A percentile compares a stretch with the other conserved stretches of the same genome.
These are phyloP conservation scores for Jamesozyma hellenica DNA, from an alignment of 805 yeast genomes.

Conservation along the genomic window DNA sequence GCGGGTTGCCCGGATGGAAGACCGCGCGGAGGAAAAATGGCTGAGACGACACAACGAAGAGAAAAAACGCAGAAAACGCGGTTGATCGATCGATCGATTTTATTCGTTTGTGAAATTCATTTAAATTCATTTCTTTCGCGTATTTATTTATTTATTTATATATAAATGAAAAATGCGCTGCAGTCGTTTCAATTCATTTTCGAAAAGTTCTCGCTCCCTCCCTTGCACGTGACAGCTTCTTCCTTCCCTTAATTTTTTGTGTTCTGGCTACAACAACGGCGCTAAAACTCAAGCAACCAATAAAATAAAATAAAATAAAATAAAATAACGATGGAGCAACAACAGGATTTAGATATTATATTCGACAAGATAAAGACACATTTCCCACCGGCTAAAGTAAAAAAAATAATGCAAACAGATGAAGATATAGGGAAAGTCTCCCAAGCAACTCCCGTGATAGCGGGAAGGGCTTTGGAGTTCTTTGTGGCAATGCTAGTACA, in stretches of 20 bases:
- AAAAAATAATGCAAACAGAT: conserved; percentile 94
- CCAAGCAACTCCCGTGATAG: conserved; percentile 96
- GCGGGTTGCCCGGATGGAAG: conserved; percentile 65
- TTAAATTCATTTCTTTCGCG: too few relatives aligned
- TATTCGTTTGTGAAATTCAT: too few relatives aligned
- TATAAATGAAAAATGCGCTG: too few relatives aligned
- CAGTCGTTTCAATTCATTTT: too few relatives aligned
- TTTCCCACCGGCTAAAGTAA: conserved; percentile 87
- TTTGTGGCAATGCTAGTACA: conserved; percentile 85
- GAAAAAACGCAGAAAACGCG: conserved; percentile 28
- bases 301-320: too few relatives aligned
- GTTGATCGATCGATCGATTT: too few relatives aligned
- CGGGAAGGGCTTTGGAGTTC: conserved; percentile 87
- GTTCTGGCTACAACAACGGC: too few relatives aligned
- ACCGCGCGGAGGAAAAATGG: conserved; percentile 54
- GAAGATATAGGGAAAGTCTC: conserved; percentile 98
- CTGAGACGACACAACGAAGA: conserved; percentile 40
- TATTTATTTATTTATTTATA: too few relatives aligned
- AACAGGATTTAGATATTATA: conserved; percentile 11
- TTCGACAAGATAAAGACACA: conserved; percentile 56
- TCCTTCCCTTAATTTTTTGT: too few relatives aligned
- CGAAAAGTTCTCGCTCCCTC: too few relatives aligned
- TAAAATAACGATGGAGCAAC: conserved; percentile 1
- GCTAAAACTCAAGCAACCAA: too few relatives aligned
- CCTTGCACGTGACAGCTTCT: too few relatives aligned